Evolutionary conservation across 2,329 filamentous ascomycete species (phyloP), one percentile per base, ranked within the genome.

Genomic region (Nannizziopsis arthrosporioides): DNA sequence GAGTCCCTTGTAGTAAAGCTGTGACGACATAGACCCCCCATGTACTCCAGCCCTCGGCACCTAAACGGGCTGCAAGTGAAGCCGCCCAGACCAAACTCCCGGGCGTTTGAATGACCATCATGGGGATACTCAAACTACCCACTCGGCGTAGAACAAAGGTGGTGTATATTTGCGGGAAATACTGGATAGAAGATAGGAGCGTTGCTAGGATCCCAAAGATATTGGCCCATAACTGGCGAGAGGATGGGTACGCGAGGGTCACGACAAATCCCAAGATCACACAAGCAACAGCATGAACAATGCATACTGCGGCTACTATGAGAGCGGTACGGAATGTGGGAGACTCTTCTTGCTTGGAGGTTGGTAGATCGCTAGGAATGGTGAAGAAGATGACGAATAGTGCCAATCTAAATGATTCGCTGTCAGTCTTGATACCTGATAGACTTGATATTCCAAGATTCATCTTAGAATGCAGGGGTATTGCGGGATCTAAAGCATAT

Each of bases 101-200:
- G 0, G 92, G 92, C 0, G 90, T 95, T 65, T 98, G 92, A 31
- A 98, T 94, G 62, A 85, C 84, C 89, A 98, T 96, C 84, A 95
- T 96, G 3, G 87, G 83, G 49, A 98, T 92, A 60, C 87, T 94
- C 57, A 98, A 70, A 63, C 88, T 94, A 47, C 88, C 88, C 1
- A 94, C 84, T 58, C 89, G 82, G 62, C 90, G 84, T 50, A 95
- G 72, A 45, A 73, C 77, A 68, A 85, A 93, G 0, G 92, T 98
- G 45, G 85, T 95, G 69, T 81, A 88, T 54, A 98, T 94, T 68
- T 98, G 92, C 0, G 92, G 92, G 12, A 98, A 72, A 66, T 96
- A 98, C 68, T 98, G 92, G 17, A 96, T 76, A 0, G 79, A 83
- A 0, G 92, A 85, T 4, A 98, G 77, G 1, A 78, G 67, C 0